Base-by-base conservation (phyloP, 352 stramenopile species). In the Thraustotheca clavata region DNA sequence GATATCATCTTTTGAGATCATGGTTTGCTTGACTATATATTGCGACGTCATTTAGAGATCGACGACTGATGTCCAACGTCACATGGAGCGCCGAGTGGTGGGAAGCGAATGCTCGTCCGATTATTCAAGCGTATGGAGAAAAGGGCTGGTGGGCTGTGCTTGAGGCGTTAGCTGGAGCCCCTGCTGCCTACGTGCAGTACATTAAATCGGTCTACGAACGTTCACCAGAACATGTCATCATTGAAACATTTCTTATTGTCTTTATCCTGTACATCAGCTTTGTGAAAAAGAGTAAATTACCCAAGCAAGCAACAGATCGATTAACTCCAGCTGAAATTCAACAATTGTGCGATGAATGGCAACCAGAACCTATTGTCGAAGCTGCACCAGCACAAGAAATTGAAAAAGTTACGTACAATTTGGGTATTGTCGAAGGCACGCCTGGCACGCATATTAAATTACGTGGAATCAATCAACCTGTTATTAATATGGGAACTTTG, bases 161-260 rank as follows among this genome's bases (percentile, higher is more conserved):
- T 38, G 31, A 26, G 26, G 57, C 47, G 41, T 11, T 65, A 8
- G 38, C 31, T 22, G 41, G 40, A 11, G 47, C 47, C n/a, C 57
- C 57, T 26, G 52, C 35, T 31, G 57, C 60, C 20, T 67, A 67
- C 33, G 40, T 29, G 59, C 80, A 74, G 47, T 87, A 92, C 71
- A 89, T 93, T 41, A 78, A 68, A 69, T 77, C 76, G 59, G 89
- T 93, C 67, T 93, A 90, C 70, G 73, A 81, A 63, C 80, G 82
- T 61, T 88, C 75, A 49, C 95, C 95, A 2, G 76, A 98, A 62
- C 96, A 99, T 69, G 94, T 99, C 39, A 88, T 98, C 41, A 94
- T 99, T 41, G 96, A 99, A 84, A 98, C 95, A 33, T 89, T 97
- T 27, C 76, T 99, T n/a, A 95, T 99, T 41, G 74, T 91, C 22